phyloP scores from a whole-genome alignment of 2,329 filamentous ascomycete species.

The Xylariaceae sp. region DNA sequence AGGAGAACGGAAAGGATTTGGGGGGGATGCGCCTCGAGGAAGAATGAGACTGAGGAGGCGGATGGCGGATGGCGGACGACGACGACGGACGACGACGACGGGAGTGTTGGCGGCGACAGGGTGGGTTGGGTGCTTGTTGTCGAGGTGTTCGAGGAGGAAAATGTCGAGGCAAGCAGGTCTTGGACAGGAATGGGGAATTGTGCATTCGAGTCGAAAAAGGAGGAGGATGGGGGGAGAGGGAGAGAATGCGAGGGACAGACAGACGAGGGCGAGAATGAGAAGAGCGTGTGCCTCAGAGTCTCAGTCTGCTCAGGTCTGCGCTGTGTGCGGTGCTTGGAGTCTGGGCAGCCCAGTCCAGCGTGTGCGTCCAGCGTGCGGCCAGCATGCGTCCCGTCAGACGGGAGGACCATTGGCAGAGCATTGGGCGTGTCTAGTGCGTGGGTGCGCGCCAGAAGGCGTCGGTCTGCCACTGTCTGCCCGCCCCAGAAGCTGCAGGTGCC shows the following conservation, averaged over 20 bases:
- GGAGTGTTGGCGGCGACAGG: constrained; percentile 19
- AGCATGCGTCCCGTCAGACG: no score
- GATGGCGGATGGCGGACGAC: background rate
- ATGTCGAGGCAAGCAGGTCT: constrained; percentile 16
- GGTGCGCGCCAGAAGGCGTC: no score
- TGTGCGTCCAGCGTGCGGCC: no score
- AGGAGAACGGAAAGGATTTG: constrained; percentile 13
- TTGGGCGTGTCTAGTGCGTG: no score
- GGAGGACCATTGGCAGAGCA: no score
- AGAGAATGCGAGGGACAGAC: constrained; percentile 18
- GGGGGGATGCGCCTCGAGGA: constrained; percentile 28
- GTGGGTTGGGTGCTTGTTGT: constrained; percentile 22
- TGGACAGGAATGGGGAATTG: constrained; percentile 1
- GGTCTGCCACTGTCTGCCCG: no score
- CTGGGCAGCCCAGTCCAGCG: no score
- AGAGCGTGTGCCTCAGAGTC: constrained; percentile 5
- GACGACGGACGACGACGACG: constrained; percentile 2
- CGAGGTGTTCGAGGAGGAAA: constrained; percentile 24
- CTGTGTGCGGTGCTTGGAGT: no score
- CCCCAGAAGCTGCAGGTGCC: no score
- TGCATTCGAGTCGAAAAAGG: constrained; percentile 15
- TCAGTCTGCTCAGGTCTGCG: constrained; percentile 13
- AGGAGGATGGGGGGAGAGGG: constrained; percentile 23
- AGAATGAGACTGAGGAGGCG: constrained; percentile 22
- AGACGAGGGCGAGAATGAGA: constrained; percentile 13